A percentile compares a stretch with the other conserved stretches of the same genome.
Conservation (phyloP, 176 grass and related monocot species). For the Musa troglodytarum region DNA sequence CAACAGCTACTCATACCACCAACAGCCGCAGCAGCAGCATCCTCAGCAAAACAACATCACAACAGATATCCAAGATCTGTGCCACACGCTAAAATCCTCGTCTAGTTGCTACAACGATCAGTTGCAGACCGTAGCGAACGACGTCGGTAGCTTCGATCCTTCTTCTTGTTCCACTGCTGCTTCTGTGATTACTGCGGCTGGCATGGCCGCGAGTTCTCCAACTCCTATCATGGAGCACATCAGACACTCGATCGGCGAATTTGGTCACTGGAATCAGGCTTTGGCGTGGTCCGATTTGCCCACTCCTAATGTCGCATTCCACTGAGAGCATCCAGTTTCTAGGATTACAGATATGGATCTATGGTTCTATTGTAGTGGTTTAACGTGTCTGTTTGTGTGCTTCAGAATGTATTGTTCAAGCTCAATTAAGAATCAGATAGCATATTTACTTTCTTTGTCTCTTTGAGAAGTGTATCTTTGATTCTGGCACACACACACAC, state of each 20-base stretch:
- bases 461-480: neutral
- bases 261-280: slow-evolving; percentile 4
- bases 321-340: neutral
- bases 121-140: neutral
- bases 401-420: neutral
- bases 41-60: neutral
- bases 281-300: slow-evolving; percentile 7
- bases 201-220: neutral
- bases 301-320: slow-evolving; percentile 16
- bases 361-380: neutral
- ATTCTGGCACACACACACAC: neutral
- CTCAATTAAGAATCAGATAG: neutral
- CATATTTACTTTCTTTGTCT: neutral
- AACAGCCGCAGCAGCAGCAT: neutral
- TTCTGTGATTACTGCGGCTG: neutral
- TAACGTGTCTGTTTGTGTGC: neutral
- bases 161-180: neutral
- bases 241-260: neutral
- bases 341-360: neutral
- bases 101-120: slow-evolving; percentile 10
- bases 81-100: slow-evolving; percentile 8
- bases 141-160: neutral
- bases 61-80: slow-evolving; percentile 16
- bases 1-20: neutral
- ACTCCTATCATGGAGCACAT: neutral